Evolutionary conservation across 306 rosid genomes (phyloP).

Genomic region (Acacia melanoxylon): DNA sequence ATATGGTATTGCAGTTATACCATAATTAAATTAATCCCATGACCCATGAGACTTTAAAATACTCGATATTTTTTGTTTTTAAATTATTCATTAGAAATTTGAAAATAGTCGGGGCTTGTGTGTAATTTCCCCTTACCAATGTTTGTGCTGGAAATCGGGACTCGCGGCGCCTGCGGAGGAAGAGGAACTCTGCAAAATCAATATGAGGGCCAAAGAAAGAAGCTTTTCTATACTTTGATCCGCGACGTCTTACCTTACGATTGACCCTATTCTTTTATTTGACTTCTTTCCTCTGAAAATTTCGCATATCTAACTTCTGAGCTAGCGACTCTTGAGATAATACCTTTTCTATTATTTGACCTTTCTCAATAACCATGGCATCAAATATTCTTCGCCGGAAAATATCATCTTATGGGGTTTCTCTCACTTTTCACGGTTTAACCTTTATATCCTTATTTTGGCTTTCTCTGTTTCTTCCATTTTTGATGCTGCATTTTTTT

Average conservation of each 20-base stretch:
- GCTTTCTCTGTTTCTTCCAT: background rate
- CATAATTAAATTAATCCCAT: too few relatives aligned
- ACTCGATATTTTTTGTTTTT: background rate
- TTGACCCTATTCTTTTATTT: background rate
- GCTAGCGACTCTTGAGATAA: background rate
- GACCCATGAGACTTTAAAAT: background rate
- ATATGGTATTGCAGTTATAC: too few relatives aligned
- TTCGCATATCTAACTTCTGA: background rate
- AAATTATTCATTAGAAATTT: background rate
- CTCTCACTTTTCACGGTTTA: slow-evolving; percentile 50
- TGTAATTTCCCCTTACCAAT: background rate
- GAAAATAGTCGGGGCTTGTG: background rate
- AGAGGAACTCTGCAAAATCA: background rate
- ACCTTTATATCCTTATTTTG: background rate
- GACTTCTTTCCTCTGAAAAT: background rate
- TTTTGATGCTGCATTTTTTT: background rate
- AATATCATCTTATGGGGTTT: slow-evolving; percentile 28
- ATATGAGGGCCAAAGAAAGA: background rate
- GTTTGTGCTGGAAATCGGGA: background rate
- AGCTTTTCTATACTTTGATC: background rate
- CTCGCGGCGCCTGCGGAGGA: background rate
- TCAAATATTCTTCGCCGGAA: slow-evolving; percentile 51
- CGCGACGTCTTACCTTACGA: background rate
- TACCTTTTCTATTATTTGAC: background rate
- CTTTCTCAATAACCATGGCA: slow-evolving; percentile 40